Evolutionary conservation across 768 basidiomycete species (phyloP).

Genomic region (Lactifluus echinatus): DNA sequence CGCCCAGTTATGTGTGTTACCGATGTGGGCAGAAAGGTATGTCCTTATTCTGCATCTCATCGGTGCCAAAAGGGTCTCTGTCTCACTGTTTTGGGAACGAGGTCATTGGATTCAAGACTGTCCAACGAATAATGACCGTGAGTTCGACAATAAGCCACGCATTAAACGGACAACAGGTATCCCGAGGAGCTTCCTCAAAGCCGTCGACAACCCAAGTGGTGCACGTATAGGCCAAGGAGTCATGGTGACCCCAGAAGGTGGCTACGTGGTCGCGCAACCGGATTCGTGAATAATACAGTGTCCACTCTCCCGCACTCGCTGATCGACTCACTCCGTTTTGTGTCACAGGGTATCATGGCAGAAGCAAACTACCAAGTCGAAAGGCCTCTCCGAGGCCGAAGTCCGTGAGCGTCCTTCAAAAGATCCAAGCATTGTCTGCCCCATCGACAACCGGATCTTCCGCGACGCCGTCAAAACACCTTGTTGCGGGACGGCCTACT

Average conservation of each 20-base stretch:
- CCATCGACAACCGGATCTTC: slow-evolving; percentile 88
- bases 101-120: slow-evolving; percentile 99
- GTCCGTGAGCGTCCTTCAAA: slow-evolving; percentile 78
- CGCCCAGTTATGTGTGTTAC: slow-evolving; percentile 96
- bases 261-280: slow-evolving; percentile 94
- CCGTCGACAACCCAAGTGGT: slow-evolving; percentile 78
- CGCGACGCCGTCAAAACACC: slow-evolving; percentile 94
- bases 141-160: slow-evolving; percentile 87
- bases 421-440: slow-evolving; percentile 74
- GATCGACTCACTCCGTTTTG: background rate
- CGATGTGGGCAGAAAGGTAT: slow-evolving; percentile 96
- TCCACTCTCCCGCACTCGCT: background rate
- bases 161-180: slow-evolving; percentile 99
- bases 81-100: slow-evolving; percentile 28
- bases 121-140: slow-evolving; percentile 93
- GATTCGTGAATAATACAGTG: slow-evolving; percentile 62
- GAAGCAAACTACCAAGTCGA: slow-evolving; percentile 73
- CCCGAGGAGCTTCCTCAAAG: slow-evolving; percentile 93
- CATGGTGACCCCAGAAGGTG: slow-evolving; percentile 98
- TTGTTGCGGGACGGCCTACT: slow-evolving; percentile 84
- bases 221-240: slow-evolving; percentile 74
- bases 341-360: slow-evolving; percentile 80
- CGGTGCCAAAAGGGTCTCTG: background rate
- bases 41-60: background rate
- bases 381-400: slow-evolving; percentile 79